These are phyloP conservation scores for Cyberlindnera japonica DNA, from an alignment of 805 yeast genomes.

Conservation along the genomic window DNA sequence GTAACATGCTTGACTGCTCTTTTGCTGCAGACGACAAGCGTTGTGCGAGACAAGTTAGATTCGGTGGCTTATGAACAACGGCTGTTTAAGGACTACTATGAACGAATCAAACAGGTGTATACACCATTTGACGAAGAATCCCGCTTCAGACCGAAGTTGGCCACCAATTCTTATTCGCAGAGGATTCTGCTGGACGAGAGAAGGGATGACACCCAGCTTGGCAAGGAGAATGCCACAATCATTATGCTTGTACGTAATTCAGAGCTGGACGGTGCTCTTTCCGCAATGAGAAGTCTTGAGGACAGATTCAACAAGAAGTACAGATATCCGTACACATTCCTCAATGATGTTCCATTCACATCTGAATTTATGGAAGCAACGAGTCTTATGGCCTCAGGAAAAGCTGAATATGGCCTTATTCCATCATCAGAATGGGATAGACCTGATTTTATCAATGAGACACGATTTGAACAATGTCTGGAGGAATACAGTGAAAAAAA, in stretches of 20 bases:
- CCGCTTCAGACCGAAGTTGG: slow-evolving; percentile 31
- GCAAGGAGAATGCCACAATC: slow-evolving; percentile 77
- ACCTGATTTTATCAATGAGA: slow-evolving; percentile 67
- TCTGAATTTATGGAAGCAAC: slow-evolving; percentile 61
- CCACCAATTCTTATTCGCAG: slow-evolving; percentile 37
- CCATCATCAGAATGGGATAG: slow-evolving; percentile 73
- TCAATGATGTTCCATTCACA: slow-evolving; percentile 70
- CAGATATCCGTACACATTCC: slow-evolving; percentile 74
- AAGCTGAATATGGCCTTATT: slow-evolving; percentile 60
- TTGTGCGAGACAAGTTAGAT: slow-evolving; percentile 21
- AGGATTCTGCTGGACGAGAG: slow-evolving; percentile 27
- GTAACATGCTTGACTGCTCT: slow-evolving; percentile 22
- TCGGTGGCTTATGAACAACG: slow-evolving; percentile 19
- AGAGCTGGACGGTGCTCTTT: slow-evolving; percentile 71
- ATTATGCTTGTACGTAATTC: slow-evolving; percentile 83
- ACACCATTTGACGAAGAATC: slow-evolving; percentile 21
- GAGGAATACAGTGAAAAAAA: slow-evolving; percentile 40
- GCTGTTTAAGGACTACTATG: slow-evolving; percentile 13
- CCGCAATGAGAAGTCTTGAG: slow-evolving; percentile 73
- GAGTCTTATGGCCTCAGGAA: slow-evolving; percentile 58
- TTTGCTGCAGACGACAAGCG: slow-evolving; percentile 19
- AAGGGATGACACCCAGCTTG: slow-evolving; percentile 37
- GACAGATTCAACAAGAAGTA: slow-evolving; percentile 66
- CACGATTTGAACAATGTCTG: slow-evolving; percentile 45
- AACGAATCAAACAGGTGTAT: slow-evolving; percentile 23